A percentile compares a stretch with the other conserved stretches of the same genome.
Conservation (phyloP, 176 grass and related monocot species). For the barley (Hordeum vulgare) region MorexV3_pseudomolecules_assembly NC_058522.1:485248441-485248940, state of each 20-base stretch:
- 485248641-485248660: background rate
- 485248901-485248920: conserved; percentile 45
- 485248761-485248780: background rate
- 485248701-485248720: background rate
- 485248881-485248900: background rate
- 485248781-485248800: background rate
- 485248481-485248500: background rate
- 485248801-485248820: background rate
- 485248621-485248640: background rate
- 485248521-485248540: background rate
- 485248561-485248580: background rate
- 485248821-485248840: background rate
- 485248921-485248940: conserved; percentile 64
- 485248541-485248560: background rate
- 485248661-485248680: background rate
- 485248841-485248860: background rate
- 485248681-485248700: background rate
- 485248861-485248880: background rate
- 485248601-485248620: too few relatives aligned
- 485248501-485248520: background rate
- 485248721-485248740: background rate
- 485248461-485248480: background rate
- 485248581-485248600: background rate
- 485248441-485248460: background rate
- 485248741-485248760: background rate